A percentile compares a stretch with the other conserved stretches of the same genome.
Evolutionary conservation across 2,329 filamentous ascomycete genomes (phyloP).

Genomic region (Colletotrichum limetticola): DNA sequence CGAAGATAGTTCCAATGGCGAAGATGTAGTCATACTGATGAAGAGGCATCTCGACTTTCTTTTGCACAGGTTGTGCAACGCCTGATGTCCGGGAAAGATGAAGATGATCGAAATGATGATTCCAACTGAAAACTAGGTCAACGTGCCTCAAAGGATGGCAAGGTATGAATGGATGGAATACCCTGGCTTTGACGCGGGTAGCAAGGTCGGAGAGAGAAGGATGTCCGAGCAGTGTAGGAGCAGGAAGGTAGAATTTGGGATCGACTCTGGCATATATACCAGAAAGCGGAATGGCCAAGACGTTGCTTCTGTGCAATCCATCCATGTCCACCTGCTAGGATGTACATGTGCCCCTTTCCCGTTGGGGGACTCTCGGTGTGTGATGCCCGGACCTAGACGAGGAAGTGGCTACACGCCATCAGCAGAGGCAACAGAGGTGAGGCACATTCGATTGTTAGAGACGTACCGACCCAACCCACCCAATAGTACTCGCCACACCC

Average conservation of each 20-base stretch:
- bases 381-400: constrained; percentile 1
- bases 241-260: neutral
- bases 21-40: constrained; percentile 72
- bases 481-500: constrained; percentile 17
- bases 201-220: constrained; percentile 23
- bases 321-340: neutral
- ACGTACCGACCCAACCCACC: constrained; percentile 2
- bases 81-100: neutral
- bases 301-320: neutral
- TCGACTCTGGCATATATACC: constrained; percentile 27
- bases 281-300: neutral
- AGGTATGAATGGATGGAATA: constrained; percentile 6
- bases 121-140: neutral
- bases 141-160: no score
- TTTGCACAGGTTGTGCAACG: neutral
- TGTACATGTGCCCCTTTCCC: neutral
- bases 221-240: constrained; percentile 27
- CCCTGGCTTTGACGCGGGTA: constrained; percentile 16
- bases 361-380: neutral
- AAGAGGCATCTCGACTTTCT: constrained; percentile 41
- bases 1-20: constrained; percentile 72
- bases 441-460: constrained; percentile 19
- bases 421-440: constrained; percentile 6
- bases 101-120: neutral
- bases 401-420: constrained; percentile 14